Conservation (phyloP, 2,329 filamentous ascomycete genomes). For the Neofusicoccum ribis region DNA sequence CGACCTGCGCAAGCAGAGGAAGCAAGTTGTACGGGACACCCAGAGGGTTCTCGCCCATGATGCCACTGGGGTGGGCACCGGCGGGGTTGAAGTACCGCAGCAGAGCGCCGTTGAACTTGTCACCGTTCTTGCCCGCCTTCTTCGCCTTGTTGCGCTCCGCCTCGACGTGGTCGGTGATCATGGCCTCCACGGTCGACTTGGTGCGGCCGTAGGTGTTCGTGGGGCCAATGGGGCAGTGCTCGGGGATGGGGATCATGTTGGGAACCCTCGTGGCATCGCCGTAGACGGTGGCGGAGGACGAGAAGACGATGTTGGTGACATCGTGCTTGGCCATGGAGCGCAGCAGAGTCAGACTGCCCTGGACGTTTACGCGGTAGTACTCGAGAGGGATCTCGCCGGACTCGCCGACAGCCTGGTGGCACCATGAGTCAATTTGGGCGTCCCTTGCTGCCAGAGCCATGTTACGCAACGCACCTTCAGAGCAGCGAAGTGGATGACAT, state of each 20-base stretch:
- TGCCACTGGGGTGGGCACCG: conserved; percentile 87
- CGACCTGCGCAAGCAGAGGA: conserved; percentile 90
- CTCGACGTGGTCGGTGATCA: conserved; percentile 88
- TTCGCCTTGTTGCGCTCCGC: conserved; percentile 79
- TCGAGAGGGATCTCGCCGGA: conserved; percentile 91
- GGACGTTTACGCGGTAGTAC: conserved; percentile 97
- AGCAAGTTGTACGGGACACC: conserved; percentile 95
- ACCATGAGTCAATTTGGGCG: conserved; percentile 18
- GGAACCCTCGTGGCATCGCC: conserved; percentile 94
- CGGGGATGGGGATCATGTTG: conserved; percentile 98
- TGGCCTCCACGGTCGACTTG: conserved; percentile 86
- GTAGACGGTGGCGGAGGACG: conserved; percentile 96
- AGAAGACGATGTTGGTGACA: conserved; percentile 97
- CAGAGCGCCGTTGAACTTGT: conserved; percentile 86
- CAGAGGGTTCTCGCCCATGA: conserved; percentile 98
- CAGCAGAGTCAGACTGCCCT: conserved; percentile 84
- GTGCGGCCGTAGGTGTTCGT: conserved; percentile 98
- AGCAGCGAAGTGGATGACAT: conserved; percentile 97
- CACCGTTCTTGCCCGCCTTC: conserved; percentile 70
- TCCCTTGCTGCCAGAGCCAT: background rate
- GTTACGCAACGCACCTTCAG: conserved; percentile 69
- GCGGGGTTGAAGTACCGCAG: conserved; percentile 98
- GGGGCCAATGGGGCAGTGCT: conserved; percentile 91
- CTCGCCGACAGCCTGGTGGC: conserved; percentile 84
- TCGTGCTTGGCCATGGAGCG: conserved; percentile 85